phyloP scores from a whole-genome alignment of 805 yeast genomes.

The Tetrapisispora iriomotensis region DNA sequence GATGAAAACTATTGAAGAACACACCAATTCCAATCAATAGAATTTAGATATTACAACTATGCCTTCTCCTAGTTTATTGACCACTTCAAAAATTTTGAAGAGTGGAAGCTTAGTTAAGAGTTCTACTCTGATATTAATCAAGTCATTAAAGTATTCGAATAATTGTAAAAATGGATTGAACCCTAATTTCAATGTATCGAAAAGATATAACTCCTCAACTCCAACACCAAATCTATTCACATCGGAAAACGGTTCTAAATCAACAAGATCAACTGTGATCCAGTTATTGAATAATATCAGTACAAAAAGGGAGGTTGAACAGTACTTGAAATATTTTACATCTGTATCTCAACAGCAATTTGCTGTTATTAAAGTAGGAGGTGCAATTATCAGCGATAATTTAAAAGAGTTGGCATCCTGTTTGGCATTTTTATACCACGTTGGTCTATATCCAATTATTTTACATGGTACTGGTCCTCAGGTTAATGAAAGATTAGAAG shows the following conservation, averaged over 20 bases:
- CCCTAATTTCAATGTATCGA: not conserved
- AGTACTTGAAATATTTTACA: constrained; percentile 90
- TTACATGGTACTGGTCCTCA: constrained; percentile 99
- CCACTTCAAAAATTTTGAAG: constrained; percentile 21
- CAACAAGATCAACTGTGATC: constrained; percentile 87
- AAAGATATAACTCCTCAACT: constrained; percentile 15
- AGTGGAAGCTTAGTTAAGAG: constrained; percentile 12
- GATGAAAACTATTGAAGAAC: no score
- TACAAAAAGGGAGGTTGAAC: constrained; percentile 96
- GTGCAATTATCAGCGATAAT: constrained; percentile 95
- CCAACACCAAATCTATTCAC: constrained; percentile 12
- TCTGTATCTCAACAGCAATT: constrained; percentile 94
- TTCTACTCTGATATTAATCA: constrained; percentile 11
- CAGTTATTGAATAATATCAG: constrained; percentile 93
- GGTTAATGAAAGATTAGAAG: constrained; percentile 86
- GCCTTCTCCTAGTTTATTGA: constrained; percentile 23
- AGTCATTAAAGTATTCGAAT: not conserved
- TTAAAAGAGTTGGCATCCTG: constrained; percentile 90
- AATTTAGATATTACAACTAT: no score
- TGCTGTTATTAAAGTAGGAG: constrained; percentile 98
- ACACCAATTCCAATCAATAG: no score
- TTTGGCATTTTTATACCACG: constrained; percentile 91
- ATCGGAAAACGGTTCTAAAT: constrained; percentile 13
- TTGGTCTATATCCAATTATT: constrained; percentile 93
- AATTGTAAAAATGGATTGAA: not conserved